Percentiles rank a stretch among this genome's conserved stretches.
Conservation (phyloP, 2,329 filamentous ascomycete genomes). For the Catunica adiposa region DNA sequence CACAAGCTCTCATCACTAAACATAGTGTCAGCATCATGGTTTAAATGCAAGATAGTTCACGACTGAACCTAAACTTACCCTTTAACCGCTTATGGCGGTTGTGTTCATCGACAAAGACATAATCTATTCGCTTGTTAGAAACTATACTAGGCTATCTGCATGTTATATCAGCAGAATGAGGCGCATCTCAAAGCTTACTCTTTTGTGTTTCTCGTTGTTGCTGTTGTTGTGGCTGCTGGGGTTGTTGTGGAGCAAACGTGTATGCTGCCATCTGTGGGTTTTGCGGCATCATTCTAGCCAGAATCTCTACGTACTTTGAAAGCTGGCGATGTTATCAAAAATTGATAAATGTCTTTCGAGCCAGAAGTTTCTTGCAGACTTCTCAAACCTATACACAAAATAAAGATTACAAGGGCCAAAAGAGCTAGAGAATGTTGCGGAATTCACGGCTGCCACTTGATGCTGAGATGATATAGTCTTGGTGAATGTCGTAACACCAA, state of each 20-base stretch:
- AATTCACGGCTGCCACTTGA: too few species aligned
- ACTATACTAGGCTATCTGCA: not conserved
- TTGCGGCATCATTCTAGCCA: constrained; percentile 39
- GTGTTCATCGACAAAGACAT: constrained; percentile 98
- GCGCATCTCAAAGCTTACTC: constrained; percentile 5
- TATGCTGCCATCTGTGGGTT: constrained; percentile 58
- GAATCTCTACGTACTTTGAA: not conserved
- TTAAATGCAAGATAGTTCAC: not conserved
- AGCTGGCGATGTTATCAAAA: too few species aligned
- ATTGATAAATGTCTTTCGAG: too few species aligned
- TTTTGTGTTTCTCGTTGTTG: constrained; percentile 21
- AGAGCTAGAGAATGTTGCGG: too few species aligned
- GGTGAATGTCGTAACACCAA: too few species aligned
- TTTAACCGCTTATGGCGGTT: constrained; percentile 95
- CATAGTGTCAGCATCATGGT: not conserved
- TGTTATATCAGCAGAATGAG: too few species aligned
- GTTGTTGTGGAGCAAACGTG: constrained; percentile 50
- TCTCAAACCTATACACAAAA: not conserved
- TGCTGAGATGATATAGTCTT: too few species aligned
- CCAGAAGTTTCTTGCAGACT: not conserved
- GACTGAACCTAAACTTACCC: constrained; percentile 38
- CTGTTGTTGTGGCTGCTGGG: constrained; percentile 27
- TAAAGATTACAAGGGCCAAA: too few species aligned
- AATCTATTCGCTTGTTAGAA: constrained; percentile 41
- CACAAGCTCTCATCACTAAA: constrained; percentile 87